Evolutionary conservation across 257 asterid genomes (phyloP), one percentile per base, ranked within the genome.

Genomic region (Anisodus acutangulus): DNA sequence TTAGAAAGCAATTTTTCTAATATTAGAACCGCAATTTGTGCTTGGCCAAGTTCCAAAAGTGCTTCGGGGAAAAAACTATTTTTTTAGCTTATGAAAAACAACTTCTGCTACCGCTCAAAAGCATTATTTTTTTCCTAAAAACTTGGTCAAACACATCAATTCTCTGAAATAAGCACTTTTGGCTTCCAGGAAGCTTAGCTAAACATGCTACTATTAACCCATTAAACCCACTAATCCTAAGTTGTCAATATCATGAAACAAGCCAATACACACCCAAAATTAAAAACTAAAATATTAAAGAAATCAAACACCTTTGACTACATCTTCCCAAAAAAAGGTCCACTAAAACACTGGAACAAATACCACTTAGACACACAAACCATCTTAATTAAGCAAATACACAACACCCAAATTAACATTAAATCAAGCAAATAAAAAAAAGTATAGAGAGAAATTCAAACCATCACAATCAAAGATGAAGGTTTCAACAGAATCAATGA

Each of bases 391-490:
- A 31, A 31, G 35, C 35, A 31, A 31, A 31, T 31, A 31, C 35
- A 31, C 35, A 31, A 31, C 39, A 72, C 41, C 17, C 59, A 72
- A 72, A 47, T 47, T 15, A 72, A 3, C 47, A 80, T 26, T 8
- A 81, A 45, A 39, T 63, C 2, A 67, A 45, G 0, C n/a, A 11
- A 58, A 19, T 12, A 31, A 26, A 26, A 13, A 31, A 31, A 31
- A 31, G 35, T 57, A n/a, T 8, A 0, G 45, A 5, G 1, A 22
- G 39, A 62, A 62, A 9, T 68, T 5, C 84, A 96, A 85, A 97
- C 99, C 99, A 86, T 97, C 99, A 59, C 99, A 97, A 86, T 97
- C 99, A 82, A 97, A 97, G 74, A 97, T 95, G 93, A 97, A 97
- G 54, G 98, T 97, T 85, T 95, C 98, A 35, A 95, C 98, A 64